Base-by-base conservation (phyloP, 306 rosid genomes). In the Cucurbita pepo region DNA sequence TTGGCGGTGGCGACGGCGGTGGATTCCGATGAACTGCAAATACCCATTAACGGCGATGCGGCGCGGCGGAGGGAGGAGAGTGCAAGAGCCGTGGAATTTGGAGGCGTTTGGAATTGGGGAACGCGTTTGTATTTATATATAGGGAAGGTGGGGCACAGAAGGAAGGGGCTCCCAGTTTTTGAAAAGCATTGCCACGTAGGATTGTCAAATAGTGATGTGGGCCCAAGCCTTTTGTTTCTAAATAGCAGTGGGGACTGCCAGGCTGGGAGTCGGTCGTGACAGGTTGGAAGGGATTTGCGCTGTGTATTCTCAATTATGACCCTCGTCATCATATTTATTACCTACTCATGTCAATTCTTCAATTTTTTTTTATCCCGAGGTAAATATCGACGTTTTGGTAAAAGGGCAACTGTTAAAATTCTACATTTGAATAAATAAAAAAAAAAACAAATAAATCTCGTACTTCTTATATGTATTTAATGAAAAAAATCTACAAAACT, bases 21-120 rank as follows among this genome's bases (percentile, higher is more conserved):
- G 22, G 97, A 84, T 66, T 82, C 85, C 65, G 91, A 79, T 30
- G 97, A 85, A 52, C 77, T 85, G 82, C 99, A 95, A 50, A 86
- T 95, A 1, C 99, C 99, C 99, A 95, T 95, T 53, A 10, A 2
- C 7, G 64, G 40, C 21, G 37, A 18, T 15, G 7, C 3, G 44
- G n/a, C 15, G 8, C 74, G 59, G 74, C 8, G 22, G 74, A 36
- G 37, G 16, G 7, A 21, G 1, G 37, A 51, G 34, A 38, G 47
- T 7, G 10, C 58, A 4, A 15, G 15, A 5, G 30, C 12, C 10
- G 10, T 44, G 37, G 64, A 38, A 72, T 11, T 44, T 16, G 64
- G 63, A 21, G 48, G 30, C 19, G 75, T n/a, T 18, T 30, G 75
- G 75, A 66, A 58, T 71, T 58, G 3, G 56, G 44, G 67, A 14